Evolutionary conservation across 176 grass and related monocot species (phyloP), one percentile per base, ranked within the genome.

Genomic region (Oryza rufipogon): DNA sequence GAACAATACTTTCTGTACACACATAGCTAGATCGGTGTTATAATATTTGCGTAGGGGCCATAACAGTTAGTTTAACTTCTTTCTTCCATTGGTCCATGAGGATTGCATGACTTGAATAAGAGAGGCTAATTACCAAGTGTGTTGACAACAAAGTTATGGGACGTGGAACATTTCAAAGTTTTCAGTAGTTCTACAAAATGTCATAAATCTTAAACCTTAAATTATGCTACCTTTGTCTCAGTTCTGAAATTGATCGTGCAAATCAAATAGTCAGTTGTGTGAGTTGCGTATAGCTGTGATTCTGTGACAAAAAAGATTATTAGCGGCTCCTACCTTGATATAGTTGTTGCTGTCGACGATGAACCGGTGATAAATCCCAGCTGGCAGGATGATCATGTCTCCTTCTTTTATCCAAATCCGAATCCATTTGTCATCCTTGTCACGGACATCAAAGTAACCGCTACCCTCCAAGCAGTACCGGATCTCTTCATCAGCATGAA

Each of bases 331-430:
- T 65, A 93, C 96, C 93, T 95, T 93, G 3, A 90, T 81, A 78
- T 93, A 89, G 77, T 98, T 93, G 48, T 83, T 38, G 65, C 61
- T 83, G 63, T 92, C 93, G 0, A 95, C 66, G 42, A 89, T 95
- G 80, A 98, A 98, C 6, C 93, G 89, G 70, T 95, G 96, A 76
- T 98, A 98, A 82, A 95, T 98, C 75, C 96, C 91, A 20, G 91
- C 87, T 13, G 93, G 91, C 23, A 95, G 80, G 75, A 98, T 86
- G 16, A 98, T 98, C 96, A 98, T 85, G 58, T 95, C 93, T 15
- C 96, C 96, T 25, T 87, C 91, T 81, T 90, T 93, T 49, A 98
- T 92, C 91, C 89, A 95, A 84, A 98, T 92, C 19, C 91, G 70
- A 48, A 98, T 83, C 96, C 93, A 98, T 8, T 56, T 81, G 79